A percentile compares a stretch with the other conserved stretches of the same genome.
These are phyloP conservation scores for Stachybotrys chlorohalonatus DNA, from an alignment of 2,329 filamentous ascomycete species.

Conservation along the genomic window DNA sequence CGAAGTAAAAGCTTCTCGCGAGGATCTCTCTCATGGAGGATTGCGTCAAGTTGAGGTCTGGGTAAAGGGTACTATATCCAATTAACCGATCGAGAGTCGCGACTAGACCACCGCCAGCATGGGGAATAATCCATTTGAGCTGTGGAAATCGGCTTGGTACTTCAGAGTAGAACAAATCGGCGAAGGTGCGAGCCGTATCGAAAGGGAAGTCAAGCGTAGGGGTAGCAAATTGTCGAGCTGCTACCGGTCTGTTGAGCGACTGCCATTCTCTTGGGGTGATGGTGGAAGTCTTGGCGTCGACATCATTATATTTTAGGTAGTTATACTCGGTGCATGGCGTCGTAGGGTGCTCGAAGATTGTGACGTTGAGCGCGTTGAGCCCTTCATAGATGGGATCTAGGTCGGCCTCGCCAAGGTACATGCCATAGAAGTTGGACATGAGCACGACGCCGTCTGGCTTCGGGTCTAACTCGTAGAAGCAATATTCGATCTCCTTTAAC, in stretches of 20 bases:
- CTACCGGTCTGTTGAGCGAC: slow-evolving; percentile 8
- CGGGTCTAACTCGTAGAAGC: slow-evolving; percentile 25
- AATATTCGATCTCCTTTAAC: slow-evolving; percentile 36
- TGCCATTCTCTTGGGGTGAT: slow-evolving; percentile 7
- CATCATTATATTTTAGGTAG: slow-evolving; percentile 1
- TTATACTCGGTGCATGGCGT: slow-evolving; percentile 28
- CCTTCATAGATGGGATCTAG: slow-evolving; percentile 38
- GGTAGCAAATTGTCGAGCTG: slow-evolving; percentile 6
- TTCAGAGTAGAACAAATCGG: slow-evolving; percentile 5
- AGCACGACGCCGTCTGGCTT: slow-evolving; percentile 40
- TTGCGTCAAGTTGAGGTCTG: slow-evolving; percentile 8
- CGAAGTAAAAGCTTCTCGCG: slow-evolving; percentile 11
- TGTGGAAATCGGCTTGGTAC: slow-evolving; percentile 12
- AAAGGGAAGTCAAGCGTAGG: slow-evolving; percentile 14
- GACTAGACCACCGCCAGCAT: slow-evolving; percentile 13
- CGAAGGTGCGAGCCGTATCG: slow-evolving; percentile 12
- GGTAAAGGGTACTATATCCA: slow-evolving; percentile 30
- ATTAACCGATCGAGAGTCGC: slow-evolving; percentile 11
- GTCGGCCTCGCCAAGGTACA: slow-evolving; percentile 37
- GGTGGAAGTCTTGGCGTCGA: slow-evolving; percentile 2
- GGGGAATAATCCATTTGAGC: slow-evolving; percentile 15
- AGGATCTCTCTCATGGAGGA: slow-evolving; percentile 19
- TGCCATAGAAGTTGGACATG: slow-evolving; percentile 41
- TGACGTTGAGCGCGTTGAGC: slow-evolving; percentile 34
- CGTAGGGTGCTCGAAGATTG: slow-evolving; percentile 46